Conservation (phyloP, 441 rosid species). For the Manihot esculenta region DNA sequence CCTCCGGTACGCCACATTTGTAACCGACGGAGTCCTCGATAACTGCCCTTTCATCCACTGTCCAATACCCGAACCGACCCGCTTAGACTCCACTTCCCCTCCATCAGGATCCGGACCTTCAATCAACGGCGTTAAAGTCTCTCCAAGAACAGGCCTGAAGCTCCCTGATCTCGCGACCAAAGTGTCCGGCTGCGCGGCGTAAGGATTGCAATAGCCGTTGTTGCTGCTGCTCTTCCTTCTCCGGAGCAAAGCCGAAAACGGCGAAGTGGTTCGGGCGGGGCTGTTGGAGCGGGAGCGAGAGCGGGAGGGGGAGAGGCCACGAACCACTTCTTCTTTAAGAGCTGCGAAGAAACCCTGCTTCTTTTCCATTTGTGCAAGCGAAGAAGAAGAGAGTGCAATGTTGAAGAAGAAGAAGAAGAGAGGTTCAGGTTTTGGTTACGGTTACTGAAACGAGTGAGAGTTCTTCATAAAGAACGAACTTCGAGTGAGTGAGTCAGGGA, state of each 20-base stretch:
- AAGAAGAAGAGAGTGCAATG: background rate
- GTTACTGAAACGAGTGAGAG: background rate
- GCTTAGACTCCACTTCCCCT: constrained; percentile 45
- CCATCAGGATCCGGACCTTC: constrained; percentile 85
- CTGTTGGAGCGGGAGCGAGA: constrained; percentile 65
- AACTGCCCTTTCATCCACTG: constrained; percentile 81
- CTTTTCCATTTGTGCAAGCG: constrained; percentile 49
- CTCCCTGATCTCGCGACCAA: constrained; percentile 61
- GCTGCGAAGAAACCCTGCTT: constrained; percentile 79
- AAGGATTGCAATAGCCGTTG: constrained; percentile 16
- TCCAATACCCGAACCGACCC: constrained; percentile 65
- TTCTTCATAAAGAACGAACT: constrained; percentile 7
- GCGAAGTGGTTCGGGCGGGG: constrained; percentile 50
- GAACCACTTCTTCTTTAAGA: constrained; percentile 64
- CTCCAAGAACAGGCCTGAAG: constrained; percentile 52
- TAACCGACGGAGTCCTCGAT: constrained; percentile 57
- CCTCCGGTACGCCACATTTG: constrained; percentile 42
- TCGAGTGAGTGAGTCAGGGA: background rate
- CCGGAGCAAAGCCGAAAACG: constrained; percentile 50
- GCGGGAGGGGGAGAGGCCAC: constrained; percentile 71
- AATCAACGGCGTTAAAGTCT: constrained; percentile 55
- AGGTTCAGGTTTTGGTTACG: background rate
- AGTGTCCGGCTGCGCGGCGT: constrained; percentile 40
- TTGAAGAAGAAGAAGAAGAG: background rate
- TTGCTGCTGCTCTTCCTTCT: constrained; percentile 38